A percentile compares a stretch with the other conserved stretches of the same genome.
phyloP scores from a whole-genome alignment of 208 protist species.

The Kentomonas sorsogonicus region DNA sequence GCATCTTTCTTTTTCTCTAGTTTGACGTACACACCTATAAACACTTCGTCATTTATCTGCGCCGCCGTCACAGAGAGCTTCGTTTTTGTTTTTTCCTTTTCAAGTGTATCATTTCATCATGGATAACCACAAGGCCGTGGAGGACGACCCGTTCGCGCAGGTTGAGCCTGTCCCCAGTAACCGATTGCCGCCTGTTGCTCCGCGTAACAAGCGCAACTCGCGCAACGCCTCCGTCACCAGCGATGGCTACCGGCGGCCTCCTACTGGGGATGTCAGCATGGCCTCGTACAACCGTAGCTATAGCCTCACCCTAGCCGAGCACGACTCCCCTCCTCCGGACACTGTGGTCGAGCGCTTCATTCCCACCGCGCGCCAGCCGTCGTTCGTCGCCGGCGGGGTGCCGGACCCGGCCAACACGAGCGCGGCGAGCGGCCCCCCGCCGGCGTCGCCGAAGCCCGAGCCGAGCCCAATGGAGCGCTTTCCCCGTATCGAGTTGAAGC shows the following conservation, averaged over 20 bases:
- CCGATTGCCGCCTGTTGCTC: not conserved
- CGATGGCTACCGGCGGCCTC: not conserved
- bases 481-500: constrained; percentile 21
- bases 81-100: not conserved
- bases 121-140: not conserved
- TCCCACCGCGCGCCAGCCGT: not conserved
- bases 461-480: constrained; percentile 25
- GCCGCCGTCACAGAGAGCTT: not conserved
- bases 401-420: not conserved
- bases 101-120: not conserved
- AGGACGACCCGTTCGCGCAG: too few species aligned
- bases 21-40: not conserved
- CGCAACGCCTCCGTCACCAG: not conserved
- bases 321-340: constrained; percentile 12
- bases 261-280: not conserved
- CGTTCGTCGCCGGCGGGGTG: constrained; percentile 17
- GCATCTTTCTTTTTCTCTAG: not conserved
- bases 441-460: not conserved
- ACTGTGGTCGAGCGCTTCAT: constrained; percentile 18
- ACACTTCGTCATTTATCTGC: not conserved
- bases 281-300: constrained; percentile 29
- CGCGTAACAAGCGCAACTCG: not conserved
- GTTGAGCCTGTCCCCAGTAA: not conserved
- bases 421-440: not conserved
- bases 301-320: constrained; percentile 19